Conservation (phyloP, 768 basidiomycete species). For the Mycena epipterygia region DNA sequence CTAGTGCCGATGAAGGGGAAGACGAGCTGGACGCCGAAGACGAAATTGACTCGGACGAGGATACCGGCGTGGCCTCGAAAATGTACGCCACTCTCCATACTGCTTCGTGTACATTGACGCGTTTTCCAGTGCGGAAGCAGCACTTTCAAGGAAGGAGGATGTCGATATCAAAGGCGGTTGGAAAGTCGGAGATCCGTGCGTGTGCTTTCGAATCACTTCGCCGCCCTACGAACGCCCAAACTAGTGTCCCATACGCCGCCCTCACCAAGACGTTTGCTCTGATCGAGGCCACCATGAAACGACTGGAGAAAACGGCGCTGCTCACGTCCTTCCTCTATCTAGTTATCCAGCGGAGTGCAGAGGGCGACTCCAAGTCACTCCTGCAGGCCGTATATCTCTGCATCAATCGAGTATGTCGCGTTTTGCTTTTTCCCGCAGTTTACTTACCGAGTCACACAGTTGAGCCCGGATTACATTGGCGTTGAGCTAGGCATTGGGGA, state of each 20-base stretch:
- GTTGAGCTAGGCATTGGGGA: slow-evolving; percentile 98
- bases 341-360: slow-evolving; percentile 88
- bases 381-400: slow-evolving; percentile 95
- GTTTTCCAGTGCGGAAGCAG: slow-evolving; percentile 73
- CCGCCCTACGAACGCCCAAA: background rate
- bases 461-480: slow-evolving; percentile 95
- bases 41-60: slow-evolving; percentile 59
- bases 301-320: slow-evolving; percentile 90
- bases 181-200: slow-evolving; percentile 89
- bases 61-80: slow-evolving; percentile 67
- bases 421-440: background rate
- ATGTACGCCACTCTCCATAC: slow-evolving; percentile 58
- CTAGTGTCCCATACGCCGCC: slow-evolving; percentile 94
- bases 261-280: slow-evolving; percentile 88
- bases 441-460: slow-evolving; percentile 58
- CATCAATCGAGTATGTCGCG: slow-evolving; percentile 86
- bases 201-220: slow-evolving; percentile 28
- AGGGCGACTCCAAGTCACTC: slow-evolving; percentile 80
- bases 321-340: slow-evolving; percentile 91
- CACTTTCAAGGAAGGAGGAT: slow-evolving; percentile 68
- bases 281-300: slow-evolving; percentile 96
- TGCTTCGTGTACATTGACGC: slow-evolving; percentile 12
- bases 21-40: slow-evolving; percentile 55
- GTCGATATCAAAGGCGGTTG: slow-evolving; percentile 88
- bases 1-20: slow-evolving; percentile 55